Evolutionary conservation across 2,329 filamentous ascomycete species (phyloP).

Genomic region (Pleurostoma richardsiae): DNA sequence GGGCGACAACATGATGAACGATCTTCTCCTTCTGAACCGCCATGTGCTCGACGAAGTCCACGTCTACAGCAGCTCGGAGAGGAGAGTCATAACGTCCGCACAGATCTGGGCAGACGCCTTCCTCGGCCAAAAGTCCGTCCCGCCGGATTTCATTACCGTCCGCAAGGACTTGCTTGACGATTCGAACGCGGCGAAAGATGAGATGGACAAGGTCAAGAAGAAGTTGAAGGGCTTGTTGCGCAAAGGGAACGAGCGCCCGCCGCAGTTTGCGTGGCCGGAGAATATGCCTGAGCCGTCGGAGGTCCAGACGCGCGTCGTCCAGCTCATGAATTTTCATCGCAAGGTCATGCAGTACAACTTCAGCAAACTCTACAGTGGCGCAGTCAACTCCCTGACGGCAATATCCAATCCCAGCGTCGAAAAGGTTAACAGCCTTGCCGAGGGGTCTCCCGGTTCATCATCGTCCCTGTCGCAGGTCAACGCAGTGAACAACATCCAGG

Average conservation of each 20-base stretch:
- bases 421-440: constrained; percentile 36
- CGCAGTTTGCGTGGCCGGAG: constrained; percentile 96
- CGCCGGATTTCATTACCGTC: constrained; percentile 80
- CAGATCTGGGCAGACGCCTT: constrained; percentile 95
- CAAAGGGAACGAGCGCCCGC: constrained; percentile 86
- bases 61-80: constrained; percentile 92
- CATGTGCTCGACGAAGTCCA: constrained; percentile 89
- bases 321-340: constrained; percentile 96
- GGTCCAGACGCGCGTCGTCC: constrained; percentile 86
- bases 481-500: constrained; percentile 67
- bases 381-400: constrained; percentile 57
- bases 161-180: constrained; percentile 95
- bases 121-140: constrained; percentile 77
- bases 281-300: constrained; percentile 92
- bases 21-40: constrained; percentile 86
- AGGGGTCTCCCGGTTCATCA: constrained; percentile 34
- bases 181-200: constrained; percentile 96
- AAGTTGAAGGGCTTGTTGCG: constrained; percentile 90
- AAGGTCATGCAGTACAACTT: constrained; percentile 95
- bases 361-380: constrained; percentile 65
- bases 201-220: constrained; percentile 99
- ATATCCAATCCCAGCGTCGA: constrained; percentile 47
- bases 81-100: constrained; percentile 89
- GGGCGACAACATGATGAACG: constrained; percentile 92
- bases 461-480: constrained; percentile 56